Evolutionary conservation across 495 filamentous ascomycete genomes (phyloP), one percentile per base, ranked within the genome.

Genomic region (Cercophora scortea): DNA sequence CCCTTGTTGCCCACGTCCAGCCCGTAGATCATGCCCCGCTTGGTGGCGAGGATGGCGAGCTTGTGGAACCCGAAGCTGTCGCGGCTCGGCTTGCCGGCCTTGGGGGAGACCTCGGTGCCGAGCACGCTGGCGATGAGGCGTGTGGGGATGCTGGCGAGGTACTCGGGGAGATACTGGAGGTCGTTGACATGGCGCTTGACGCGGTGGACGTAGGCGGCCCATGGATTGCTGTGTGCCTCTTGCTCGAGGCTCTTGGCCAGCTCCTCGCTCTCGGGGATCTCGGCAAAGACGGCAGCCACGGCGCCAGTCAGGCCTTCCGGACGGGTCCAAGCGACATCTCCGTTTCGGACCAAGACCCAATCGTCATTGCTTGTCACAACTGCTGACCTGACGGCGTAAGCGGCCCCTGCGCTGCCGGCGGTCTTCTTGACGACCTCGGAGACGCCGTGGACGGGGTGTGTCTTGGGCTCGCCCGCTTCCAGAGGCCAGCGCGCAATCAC

Each of bases 11-110:
- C 89, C 38, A 82, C 77, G 61, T 95, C 84, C 34, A 98, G 74
- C 8, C 83, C 86, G 52, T 87, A 87, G 8, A 97, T 66, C 48
- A 87, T 81, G 8, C 92, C 92, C 50, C 81, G 81, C 52, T 82
- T 76, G 8, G 92, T 96, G 7, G 88, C 91, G 42, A 94, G 75
- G 54, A 96, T 74, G 7, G 86, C 79, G 34, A 92, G 71, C 66
- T 94, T 95, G 53, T 84, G 79, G 62, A 95, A 88, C 32, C 92
- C 93, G 64, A 96, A 97, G 61, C 78, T 82, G 62, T 96, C 89
- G 11, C 85, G 71, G 11, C 75, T 71, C 34, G 85, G 71, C 32
- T 57, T 70, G 13, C 80, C 83, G n/a, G 78, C 74, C 5, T 74
- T 63, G 6, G 53, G 47, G 8, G 64, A 63, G 15, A 59, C 65